phyloP scores from a whole-genome alignment of 257 asterid species.

The Scutellaria galericulata region DNA sequence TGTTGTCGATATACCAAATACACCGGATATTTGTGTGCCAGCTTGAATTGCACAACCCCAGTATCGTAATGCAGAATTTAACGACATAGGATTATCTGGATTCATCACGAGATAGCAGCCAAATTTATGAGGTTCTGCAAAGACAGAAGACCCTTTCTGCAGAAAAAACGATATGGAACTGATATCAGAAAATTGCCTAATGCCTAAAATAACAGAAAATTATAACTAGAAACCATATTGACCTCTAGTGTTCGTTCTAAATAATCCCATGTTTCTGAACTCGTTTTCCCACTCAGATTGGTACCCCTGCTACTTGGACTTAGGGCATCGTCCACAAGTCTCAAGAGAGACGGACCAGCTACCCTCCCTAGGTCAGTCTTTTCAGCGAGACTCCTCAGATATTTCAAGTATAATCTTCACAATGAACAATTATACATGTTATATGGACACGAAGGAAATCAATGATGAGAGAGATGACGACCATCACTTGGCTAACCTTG shows the following conservation, averaged over 20 bases:
- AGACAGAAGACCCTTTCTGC: constrained; percentile 80
- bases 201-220: background rate
- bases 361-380: constrained; percentile 93
- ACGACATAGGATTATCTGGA: constrained; percentile 57
- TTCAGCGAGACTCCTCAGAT: constrained; percentile 75
- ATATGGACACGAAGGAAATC: constrained; percentile 11
- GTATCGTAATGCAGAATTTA: constrained; percentile 66
- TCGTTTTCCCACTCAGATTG: constrained; percentile 63
- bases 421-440: constrained; percentile 23
- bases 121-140: constrained; percentile 61
- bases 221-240: constrained; percentile 19
- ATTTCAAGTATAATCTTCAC: constrained; percentile 80
- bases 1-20: constrained; percentile 51
- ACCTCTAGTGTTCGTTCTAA: constrained; percentile 77
- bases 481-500: constrained; percentile 54
- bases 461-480: background rate
- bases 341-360: constrained; percentile 83
- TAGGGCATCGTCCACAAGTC: constrained; percentile 82
- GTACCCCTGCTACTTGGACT: constrained; percentile 51
- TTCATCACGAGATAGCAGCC: constrained; percentile 85
- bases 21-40: constrained; percentile 82
- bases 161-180: constrained; percentile 20
- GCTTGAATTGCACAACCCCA: constrained; percentile 98
- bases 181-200: constrained; percentile 10
- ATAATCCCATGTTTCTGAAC: constrained; percentile 82